phyloP scores from a whole-genome alignment of 2,329 filamentous ascomycete species.

The Fusarium verrucosum region DNA sequence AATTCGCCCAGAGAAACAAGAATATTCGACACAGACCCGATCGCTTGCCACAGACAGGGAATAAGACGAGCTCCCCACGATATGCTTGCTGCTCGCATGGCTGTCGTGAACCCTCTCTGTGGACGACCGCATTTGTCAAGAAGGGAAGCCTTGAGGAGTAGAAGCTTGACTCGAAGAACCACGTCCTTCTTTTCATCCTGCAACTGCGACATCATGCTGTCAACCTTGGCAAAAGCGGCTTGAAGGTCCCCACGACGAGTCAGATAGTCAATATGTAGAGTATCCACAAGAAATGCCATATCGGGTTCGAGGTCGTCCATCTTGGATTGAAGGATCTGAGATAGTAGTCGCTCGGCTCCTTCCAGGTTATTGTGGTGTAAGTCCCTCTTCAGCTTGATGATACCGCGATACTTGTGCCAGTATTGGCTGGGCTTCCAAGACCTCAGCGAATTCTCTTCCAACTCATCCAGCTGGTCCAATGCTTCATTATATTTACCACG shows the following conservation, averaged over 20 bases:
- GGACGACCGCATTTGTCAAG: constrained; percentile 74
- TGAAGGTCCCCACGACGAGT: constrained; percentile 59
- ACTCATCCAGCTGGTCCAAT: constrained; percentile 51
- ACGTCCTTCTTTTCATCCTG: constrained; percentile 62
- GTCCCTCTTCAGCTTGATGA: constrained; percentile 71
- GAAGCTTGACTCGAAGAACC: constrained; percentile 73
- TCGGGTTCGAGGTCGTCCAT: constrained; percentile 63
- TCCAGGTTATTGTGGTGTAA: constrained; percentile 65
- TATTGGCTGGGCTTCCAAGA: constrained; percentile 82
- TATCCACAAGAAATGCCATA: constrained; percentile 60
- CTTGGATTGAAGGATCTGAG: constrained; percentile 62
- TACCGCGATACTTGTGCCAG: constrained; percentile 71
- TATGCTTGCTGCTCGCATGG: constrained; percentile 77
- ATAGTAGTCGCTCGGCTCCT: constrained; percentile 61
- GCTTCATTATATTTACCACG: constrained; percentile 77
- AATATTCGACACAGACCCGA: constrained; percentile 73
- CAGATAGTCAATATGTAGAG: constrained; percentile 62
- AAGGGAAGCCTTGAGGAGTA: constrained; percentile 77
- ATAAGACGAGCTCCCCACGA: constrained; percentile 76
- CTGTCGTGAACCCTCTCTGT: constrained; percentile 79
- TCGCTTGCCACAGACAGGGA: constrained; percentile 76
- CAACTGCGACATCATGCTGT: constrained; percentile 54
- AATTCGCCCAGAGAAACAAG: constrained; percentile 77
- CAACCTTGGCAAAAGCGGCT: constrained; percentile 59
- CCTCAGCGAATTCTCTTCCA: constrained; percentile 70